Conservation (phyloP, 2,329 filamentous ascomycete genomes). For the Cordyceps fumosorosea region DNA sequence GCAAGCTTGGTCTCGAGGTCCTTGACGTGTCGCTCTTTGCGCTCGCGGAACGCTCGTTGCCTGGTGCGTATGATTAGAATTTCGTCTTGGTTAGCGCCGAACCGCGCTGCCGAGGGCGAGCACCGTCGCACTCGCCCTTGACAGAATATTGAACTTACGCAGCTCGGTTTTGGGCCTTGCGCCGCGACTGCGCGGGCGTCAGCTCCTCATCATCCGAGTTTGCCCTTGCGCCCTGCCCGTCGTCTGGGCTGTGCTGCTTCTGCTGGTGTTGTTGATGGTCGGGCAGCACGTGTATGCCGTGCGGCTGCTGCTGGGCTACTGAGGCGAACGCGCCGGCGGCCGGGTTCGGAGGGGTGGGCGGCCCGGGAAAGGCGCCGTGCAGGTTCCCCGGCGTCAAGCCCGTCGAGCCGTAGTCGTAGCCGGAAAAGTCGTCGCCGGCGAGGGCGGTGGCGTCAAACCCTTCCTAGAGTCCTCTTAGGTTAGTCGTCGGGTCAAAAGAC, state of each 20-base stretch:
- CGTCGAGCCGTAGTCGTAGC: slow-evolving; percentile 34
- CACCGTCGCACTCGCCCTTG: no score
- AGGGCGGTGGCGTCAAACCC: slow-evolving; percentile 38
- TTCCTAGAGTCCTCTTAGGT: slow-evolving; percentile 33
- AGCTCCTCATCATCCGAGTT: slow-evolving; percentile 46
- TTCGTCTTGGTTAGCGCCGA: neutral
- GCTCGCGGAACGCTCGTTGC: slow-evolving; percentile 91
- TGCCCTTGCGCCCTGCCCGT: slow-evolving; percentile 16
- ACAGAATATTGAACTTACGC: slow-evolving; percentile 40
- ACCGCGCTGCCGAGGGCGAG: neutral
- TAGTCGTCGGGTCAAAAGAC: slow-evolving; percentile 6
- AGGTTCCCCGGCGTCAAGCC: slow-evolving; percentile 24
- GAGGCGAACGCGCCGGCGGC: slow-evolving; percentile 19
- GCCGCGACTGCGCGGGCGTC: slow-evolving; percentile 51
- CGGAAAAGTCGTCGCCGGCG: slow-evolving; percentile 39
- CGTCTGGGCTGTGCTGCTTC: slow-evolving; percentile 24
- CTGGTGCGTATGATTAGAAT: slow-evolving; percentile 37
- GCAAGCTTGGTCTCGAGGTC: slow-evolving; percentile 85
- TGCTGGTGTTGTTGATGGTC: slow-evolving; percentile 17
- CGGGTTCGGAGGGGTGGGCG: slow-evolving; percentile 42
- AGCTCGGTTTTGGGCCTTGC: slow-evolving; percentile 56
- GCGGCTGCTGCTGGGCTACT: slow-evolving; percentile 19
- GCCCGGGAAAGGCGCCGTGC: slow-evolving; percentile 34
- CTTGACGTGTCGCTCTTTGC: slow-evolving; percentile 90
- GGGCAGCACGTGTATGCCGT: slow-evolving; percentile 17